Base-by-base conservation (phyloP, 2,329 filamentous ascomycete species). In the Dactylellina leptospora region DNA sequence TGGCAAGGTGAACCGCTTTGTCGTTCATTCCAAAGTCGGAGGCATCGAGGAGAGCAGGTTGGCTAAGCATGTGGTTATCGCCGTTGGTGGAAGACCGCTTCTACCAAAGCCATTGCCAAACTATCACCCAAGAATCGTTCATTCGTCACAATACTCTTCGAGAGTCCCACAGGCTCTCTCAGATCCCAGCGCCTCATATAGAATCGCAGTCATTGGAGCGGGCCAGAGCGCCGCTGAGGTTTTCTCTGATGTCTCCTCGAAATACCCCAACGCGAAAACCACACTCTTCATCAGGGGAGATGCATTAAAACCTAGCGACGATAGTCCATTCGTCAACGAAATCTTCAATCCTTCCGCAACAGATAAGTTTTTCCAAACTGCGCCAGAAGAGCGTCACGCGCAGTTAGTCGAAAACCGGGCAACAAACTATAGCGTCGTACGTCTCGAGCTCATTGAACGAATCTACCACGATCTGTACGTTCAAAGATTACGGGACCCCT, bases 191-290 rank as follows among this genome's bases (percentile, higher is more conserved):
- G 77, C 78, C 22, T 74, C 83, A 1, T 90, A 92, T 80, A 87
- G 86, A 13, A 88, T 97, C 56, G 93, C 91, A 6, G 90, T 97
- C 9, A 84, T 97, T 40, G 93, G 93, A 6, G 91, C 88, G 48
- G 93, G 95, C 0, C 93, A 99, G 82, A 96, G 91, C 79, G 92
- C 92, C 1, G 93, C 93, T 8, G 93, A 99, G 82, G 96, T 97
- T 77, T 97, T 96, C 82, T 90, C 91, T 82, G 93, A 96, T 80
- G 82, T 97, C 53, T 90, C 93, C 77, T 84, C 83, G 38, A 83
- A 91, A 48, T 97, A 96, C 79, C 92, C 92, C 38, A 92, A 93
- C 78, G 87, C 90, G 25, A 85, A 86, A 76, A 93, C 92, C 0
- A 86, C 84, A 33, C 81, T 99, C 64, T 82, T 97, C 70, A 93